Evolutionary conservation across 208 protist species (phyloP), one percentile per base, ranked within the genome.

Genomic region (Crithidia acanthocephali): DNA sequence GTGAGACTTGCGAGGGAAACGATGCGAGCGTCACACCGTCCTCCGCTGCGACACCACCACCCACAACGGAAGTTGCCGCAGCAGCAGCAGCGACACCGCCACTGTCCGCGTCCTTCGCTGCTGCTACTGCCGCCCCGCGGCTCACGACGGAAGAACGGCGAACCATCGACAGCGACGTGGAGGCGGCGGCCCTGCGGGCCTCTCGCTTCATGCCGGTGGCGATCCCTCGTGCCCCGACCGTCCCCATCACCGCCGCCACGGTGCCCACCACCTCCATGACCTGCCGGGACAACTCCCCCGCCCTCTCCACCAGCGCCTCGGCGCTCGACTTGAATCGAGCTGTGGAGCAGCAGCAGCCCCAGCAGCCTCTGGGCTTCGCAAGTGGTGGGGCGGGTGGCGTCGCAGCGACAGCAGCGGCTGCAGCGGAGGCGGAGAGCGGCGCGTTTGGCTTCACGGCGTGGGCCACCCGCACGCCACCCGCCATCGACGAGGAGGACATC

Each of bases 171-270:
- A 64, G 48, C 23, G 75, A 76, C 42, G 76, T 78, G 3, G 64
- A 87, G 56, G 80, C 84, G 27, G 86, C 89, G 15, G 78, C 74
- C n/a, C 40, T 81, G 63, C 84, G 86, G 13, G 86, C 82, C 30
- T 76, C 86, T 1, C 64, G 74, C 23, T 92, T 79, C 55, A 81
- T 64, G 58, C 79, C 88, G 0, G 48, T 73, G 20, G 76, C 86
- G 23, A 72, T 88, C n/a, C 87, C 87, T 10, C 81, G 52, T 5
- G 70, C 81, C 23, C 88, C 88, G 10, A 30, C 30, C 9, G 50
- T 74, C 13, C 70, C 87, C 56, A 53, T 70, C 55, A 65, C 74
- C 42, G 13, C 50, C 13, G 50, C 61, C 13, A 58, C 48, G 6
- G 16, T 40, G 16, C 45, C 70, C 30, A 64, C 55, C 27, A 60